phyloP scores from a whole-genome alignment of 2,329 filamentous ascomycete species.

The Stemphylium vesicarium region DNA sequence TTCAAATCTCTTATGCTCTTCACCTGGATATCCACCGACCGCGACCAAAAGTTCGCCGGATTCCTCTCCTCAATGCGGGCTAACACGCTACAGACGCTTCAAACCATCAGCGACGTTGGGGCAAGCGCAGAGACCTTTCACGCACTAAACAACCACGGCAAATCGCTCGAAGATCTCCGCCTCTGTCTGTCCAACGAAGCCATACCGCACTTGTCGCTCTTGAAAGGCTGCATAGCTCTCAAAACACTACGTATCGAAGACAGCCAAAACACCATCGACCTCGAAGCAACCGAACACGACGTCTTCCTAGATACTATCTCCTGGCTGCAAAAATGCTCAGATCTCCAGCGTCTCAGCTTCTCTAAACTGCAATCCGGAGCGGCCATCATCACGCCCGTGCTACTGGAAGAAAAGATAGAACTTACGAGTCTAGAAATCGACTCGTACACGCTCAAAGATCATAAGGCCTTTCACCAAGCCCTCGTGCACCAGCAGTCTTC shows the following conservation, averaged over 20 bases:
- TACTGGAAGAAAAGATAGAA: constrained; percentile 54
- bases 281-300: constrained; percentile 61
- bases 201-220: constrained; percentile 56
- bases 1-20: constrained; percentile 68
- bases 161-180: constrained; percentile 62
- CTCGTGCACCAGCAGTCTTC: constrained; percentile 60
- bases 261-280: constrained; percentile 50
- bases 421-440: constrained; percentile 59
- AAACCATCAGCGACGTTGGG: constrained; percentile 62
- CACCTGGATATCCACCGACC: constrained; percentile 56
- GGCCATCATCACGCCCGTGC: constrained; percentile 59
- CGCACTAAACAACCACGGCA: constrained; percentile 59
- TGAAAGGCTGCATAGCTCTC: constrained; percentile 58
- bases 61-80: constrained; percentile 64
- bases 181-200: constrained; percentile 58
- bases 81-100: constrained; percentile 65
- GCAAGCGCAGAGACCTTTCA: constrained; percentile 63
- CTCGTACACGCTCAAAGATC: constrained; percentile 57
- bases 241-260: constrained; percentile 59
- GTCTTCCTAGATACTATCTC: constrained; percentile 58
- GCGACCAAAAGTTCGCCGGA: constrained; percentile 63
- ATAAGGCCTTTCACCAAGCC: constrained; percentile 60
- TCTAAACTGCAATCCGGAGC: constrained; percentile 59
- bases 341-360: constrained; percentile 59
- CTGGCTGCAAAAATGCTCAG: constrained; percentile 63